phyloP scores from a whole-genome alignment of 2,329 filamentous ascomycete genomes.

The Aschersonia sp. region DNA sequence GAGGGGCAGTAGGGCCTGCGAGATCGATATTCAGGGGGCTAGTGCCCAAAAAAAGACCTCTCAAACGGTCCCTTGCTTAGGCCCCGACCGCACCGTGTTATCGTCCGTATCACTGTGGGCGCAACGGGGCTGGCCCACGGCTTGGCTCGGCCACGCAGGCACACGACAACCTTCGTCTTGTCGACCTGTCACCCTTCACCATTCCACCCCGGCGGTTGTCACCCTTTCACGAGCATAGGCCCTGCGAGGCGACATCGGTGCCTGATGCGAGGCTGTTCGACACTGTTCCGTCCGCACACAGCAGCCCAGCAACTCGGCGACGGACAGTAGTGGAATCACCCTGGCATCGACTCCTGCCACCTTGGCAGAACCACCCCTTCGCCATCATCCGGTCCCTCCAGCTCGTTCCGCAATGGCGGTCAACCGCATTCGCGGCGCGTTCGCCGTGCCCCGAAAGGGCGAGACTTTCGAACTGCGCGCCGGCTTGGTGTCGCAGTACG shows the following conservation, averaged over 20 bases:
- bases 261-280: neutral
- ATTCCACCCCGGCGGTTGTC: neutral
- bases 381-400: slow-evolving; percentile 7
- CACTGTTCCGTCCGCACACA: neutral
- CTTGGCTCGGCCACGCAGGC: no score
- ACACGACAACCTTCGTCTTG: neutral
- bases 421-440: slow-evolving; percentile 88
- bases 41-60: no score
- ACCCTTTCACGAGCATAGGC: neutral
- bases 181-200: neutral
- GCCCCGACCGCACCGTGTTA: no score
- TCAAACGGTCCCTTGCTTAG: no score
- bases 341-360: no score
- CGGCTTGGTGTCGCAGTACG: slow-evolving; percentile 95
- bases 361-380: slow-evolving; percentile 8
- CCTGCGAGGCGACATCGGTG: neutral
- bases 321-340: neutral
- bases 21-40: no score
- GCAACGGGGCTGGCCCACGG: no score
- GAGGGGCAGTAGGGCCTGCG: no score
- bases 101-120: no score
- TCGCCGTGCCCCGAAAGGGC: slow-evolving; percentile 85
- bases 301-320: neutral
- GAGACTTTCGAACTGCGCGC: slow-evolving; percentile 96
- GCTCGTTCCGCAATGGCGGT: slow-evolving; percentile 59